These are phyloP conservation scores for Acorus calamus DNA, from an alignment of 106 monocot species.

Conservation along the genomic window DNA sequence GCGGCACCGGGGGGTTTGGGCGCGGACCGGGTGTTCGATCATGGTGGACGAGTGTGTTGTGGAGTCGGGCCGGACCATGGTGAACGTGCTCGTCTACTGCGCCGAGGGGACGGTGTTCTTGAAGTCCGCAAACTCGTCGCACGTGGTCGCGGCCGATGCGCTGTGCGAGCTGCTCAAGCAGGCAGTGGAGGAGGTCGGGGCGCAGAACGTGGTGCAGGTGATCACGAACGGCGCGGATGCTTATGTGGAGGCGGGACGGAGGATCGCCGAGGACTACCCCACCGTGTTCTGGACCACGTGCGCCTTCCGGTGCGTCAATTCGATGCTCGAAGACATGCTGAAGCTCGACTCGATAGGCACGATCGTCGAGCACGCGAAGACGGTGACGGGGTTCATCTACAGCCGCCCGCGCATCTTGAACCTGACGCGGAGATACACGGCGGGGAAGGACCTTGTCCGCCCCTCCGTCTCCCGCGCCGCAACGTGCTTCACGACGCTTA, in stretches of 20 bases:
- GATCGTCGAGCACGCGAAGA: conserved; percentile 61
- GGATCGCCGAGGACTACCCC: conserved; percentile 55
- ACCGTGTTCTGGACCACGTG: conserved; percentile 89
- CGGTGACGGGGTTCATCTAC: conserved; percentile 68
- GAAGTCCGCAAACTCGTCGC: conserved; percentile 67
- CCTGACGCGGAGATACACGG: conserved; percentile 49
- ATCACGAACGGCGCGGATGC: conserved; percentile 55
- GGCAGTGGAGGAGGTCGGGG: conserved; percentile 78
- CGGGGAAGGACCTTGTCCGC: conserved; percentile 66
- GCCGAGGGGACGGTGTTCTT: conserved; percentile 78
- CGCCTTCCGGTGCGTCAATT: conserved; percentile 59
- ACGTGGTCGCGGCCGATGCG: conserved; percentile 54
- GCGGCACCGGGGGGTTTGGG: conserved; percentile 48
- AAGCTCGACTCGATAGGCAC: conserved; percentile 39
- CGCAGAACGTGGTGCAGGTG: conserved; percentile 70
- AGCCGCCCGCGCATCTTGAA: conserved; percentile 47
- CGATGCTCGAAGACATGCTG: conserved; percentile 65
- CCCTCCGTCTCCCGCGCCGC: conserved; percentile 30
- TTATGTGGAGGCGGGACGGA: conserved; percentile 62
- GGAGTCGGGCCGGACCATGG: conserved; percentile 41
- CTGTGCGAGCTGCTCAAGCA: conserved; percentile 68
- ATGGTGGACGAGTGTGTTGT: conserved; percentile 81
- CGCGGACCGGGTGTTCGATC: conserved; percentile 70
- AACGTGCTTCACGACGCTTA: conserved; percentile 64
- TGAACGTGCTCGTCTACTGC: conserved; percentile 79